Evolutionary conservation across 306 rosid species (phyloP), one percentile per base, ranked within the genome.

Genomic region (Rosa persica): DNA sequence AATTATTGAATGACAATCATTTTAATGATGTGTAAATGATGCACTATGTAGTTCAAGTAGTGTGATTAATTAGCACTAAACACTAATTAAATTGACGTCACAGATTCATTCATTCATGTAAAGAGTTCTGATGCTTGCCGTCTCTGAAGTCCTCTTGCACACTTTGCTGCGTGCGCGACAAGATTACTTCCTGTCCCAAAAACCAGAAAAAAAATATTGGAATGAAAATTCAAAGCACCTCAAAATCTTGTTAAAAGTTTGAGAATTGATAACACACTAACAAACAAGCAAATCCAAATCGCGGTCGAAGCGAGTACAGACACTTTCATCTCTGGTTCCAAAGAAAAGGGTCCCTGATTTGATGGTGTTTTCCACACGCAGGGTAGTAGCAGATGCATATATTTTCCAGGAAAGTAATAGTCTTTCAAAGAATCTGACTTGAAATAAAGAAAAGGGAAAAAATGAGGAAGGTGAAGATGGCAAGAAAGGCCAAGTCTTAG

Each of bases 401-500:
- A 72, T 73, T 80, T 85, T 47, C 75, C 36, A 12, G 30, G 57
- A 74, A 80, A 1, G 19, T 60, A 60, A 34, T 16, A 79, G 82
- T 83, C 61, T 79, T 77, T 78, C 81, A 72, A 60, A 80, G 51
- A 73, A 73, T 55, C 85, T 85, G 83, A 85, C 85, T 80, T 39
- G 67, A 7, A 51, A 79, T 42, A 16, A 70, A 81, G 48, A 30
- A 30, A 43, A 43, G 1, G 1, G 10, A 49, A 80, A 81, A 10
- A 74, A 49, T 15, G 54, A 71, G 64, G 38, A 23, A 34, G 44
- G 44, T 64, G 69, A n/a, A 27, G 13, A 12, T 42, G 11, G 70
- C 67, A 79, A n/a, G 43, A 43, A 48, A 54, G 86, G 76, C 81
- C 79, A 85, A 81, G 83, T 47, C 61, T 16, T 23, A 19, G 46